These are phyloP conservation scores for Globisporangium paddicum DNA, from an alignment of 352 stramenopile genomes.

Conservation along the genomic window DNA sequence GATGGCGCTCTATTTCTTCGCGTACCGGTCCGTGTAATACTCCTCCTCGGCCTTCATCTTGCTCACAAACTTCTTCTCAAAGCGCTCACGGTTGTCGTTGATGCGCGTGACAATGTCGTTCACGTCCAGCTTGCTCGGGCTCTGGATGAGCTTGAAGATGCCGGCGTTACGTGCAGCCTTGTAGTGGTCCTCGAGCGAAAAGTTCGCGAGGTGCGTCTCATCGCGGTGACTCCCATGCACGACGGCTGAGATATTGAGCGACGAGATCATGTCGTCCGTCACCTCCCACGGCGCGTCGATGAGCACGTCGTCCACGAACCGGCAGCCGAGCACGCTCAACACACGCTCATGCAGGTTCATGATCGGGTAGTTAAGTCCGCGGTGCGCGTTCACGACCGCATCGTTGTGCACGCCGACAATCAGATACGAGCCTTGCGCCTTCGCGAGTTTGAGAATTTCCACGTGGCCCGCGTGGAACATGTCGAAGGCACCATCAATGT, in stretches of 20 bases:
- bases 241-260: slow-evolving; percentile 79
- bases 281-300: slow-evolving; percentile 96
- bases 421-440: slow-evolving; percentile 92
- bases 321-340: slow-evolving; percentile 94
- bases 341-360: slow-evolving; percentile 99
- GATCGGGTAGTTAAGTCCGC: slow-evolving; percentile 93
- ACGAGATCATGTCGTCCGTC: slow-evolving; percentile 96
- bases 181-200: slow-evolving; percentile 81
- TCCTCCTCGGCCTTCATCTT: slow-evolving; percentile 93
- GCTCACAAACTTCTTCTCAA: slow-evolving; percentile 91
- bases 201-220: slow-evolving; percentile 45
- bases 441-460: slow-evolving; percentile 92
- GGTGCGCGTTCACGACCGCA: slow-evolving; percentile 84
- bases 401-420: slow-evolving; percentile 97
- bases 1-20: slow-evolving; percentile 24
- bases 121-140: slow-evolving; percentile 71
- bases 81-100: slow-evolving; percentile 86
- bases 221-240: slow-evolving; percentile 87
- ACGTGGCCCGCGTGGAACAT: slow-evolving; percentile 99
- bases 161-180: slow-evolving; percentile 65
- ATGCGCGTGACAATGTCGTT: slow-evolving; percentile 88
- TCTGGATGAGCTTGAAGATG: slow-evolving; percentile 81
- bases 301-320: slow-evolving; percentile 97
- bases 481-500: slow-evolving; percentile 98
- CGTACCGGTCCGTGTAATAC: slow-evolving; percentile 90